Base-by-base conservation (phyloP, 192 early-diverging fungal species). In the Hyaloraphidium curvatum region DNA sequence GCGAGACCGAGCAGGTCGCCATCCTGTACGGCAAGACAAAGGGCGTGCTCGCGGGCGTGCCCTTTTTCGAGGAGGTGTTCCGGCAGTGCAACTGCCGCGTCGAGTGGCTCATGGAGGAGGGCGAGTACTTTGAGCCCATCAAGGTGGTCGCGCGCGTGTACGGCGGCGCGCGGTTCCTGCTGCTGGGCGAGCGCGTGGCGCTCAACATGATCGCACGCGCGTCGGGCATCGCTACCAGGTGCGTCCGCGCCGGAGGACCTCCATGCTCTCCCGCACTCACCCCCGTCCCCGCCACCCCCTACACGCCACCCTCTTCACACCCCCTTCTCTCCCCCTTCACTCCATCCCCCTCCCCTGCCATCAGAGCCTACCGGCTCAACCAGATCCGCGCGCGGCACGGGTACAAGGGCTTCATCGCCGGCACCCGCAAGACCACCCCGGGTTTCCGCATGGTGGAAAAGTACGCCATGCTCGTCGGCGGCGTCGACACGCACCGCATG, bases 351-450 rank as follows among this genome's bases (percentile, higher is more conserved):
- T n/a, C n/a, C n/a, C n/a, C 43, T 21, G 7, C 43, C 28, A 25
- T 17, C 51, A 81, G 78, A 59, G 68, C 76, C 27, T 61, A 65
- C n/a, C 58, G 66, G 48, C 66, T 84, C 16, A 50, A 62, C 41
- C 54, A 69, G 0, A 29, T 93, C 23, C 84, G 90, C 52, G 73
- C 87, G 19, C 53, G 69, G 39, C 65, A 76, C 37, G 69, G 71
- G 0, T 97, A 83, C 71, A 62, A 72, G 19, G 94, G 94, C 28
- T 69, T 89, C 1, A 78, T 97, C 61, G 89, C 94, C 5, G 94
- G 86, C 1, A 97, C 94, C 2, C 78, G 94, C 61, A 97, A 97
- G 67, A 97, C 91, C 16, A 97, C 94, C 1, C 94, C 94, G 26
- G 83, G 79, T 1, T 97, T 97, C 77, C 79, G 94, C 31, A 62